Conservation (phyloP, 163 green algal species). For the Chlorella variabilis region DNA sequence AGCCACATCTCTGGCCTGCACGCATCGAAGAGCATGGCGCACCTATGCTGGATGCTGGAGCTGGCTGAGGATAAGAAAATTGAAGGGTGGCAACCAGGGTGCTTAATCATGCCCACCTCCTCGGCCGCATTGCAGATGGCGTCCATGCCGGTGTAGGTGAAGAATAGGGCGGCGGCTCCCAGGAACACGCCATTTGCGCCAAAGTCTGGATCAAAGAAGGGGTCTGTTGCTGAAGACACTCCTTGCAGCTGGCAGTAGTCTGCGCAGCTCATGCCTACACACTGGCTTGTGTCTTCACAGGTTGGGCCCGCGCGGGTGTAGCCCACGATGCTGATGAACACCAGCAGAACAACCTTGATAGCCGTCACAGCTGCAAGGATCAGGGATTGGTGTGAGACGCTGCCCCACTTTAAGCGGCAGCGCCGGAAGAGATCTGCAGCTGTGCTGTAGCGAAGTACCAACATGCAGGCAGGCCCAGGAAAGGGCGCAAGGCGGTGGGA, state of each 20-base stretch:
- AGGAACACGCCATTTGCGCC: conserved; percentile 30
- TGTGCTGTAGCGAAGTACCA: too few relatives aligned
- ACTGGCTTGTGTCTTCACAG: not conserved
- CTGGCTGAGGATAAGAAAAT: too few relatives aligned
- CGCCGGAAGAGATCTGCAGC: too few relatives aligned
- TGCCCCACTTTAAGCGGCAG: too few relatives aligned
- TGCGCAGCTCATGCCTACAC: too few relatives aligned
- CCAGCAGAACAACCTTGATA: not conserved
- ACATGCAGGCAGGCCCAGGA: too few relatives aligned
- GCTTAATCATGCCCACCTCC: too few relatives aligned
- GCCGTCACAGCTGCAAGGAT: not conserved
- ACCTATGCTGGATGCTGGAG: too few relatives aligned
- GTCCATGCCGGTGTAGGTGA: conserved; percentile 39
- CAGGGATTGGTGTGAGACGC: too few relatives aligned
- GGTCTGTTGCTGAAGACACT: not conserved
- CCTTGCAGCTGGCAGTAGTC: too few relatives aligned
- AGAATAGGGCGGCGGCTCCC: conserved; percentile 18
- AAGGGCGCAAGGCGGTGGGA: too few relatives aligned
- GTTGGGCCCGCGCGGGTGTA: not conserved
- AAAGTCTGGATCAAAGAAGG: conserved; percentile 12
- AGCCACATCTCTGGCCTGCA: not conserved
- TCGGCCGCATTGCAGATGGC: conserved; percentile 49
- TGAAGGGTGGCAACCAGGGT: too few relatives aligned
- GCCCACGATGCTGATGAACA: not conserved
- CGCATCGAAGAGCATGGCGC: not conserved